Percentiles rank a stretch among this genome's conserved stretches.
These are phyloP conservation scores for Phytophthora ohioensis DNA, from an alignment of 352 stramenopile genomes.

Conservation along the genomic window DNA sequence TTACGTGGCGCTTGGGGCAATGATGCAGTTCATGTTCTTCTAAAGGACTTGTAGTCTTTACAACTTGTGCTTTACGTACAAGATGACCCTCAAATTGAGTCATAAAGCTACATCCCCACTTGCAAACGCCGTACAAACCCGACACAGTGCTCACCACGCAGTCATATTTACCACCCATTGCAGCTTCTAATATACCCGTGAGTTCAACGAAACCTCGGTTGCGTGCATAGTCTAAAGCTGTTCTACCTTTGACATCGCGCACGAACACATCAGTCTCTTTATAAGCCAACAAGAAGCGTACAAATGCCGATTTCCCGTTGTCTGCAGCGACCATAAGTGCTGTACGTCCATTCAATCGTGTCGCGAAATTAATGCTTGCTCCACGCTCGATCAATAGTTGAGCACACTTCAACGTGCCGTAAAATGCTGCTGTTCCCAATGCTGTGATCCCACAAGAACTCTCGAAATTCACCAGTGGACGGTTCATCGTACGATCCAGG, in stretches of 20 bases:
- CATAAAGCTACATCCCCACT: slow-evolving; percentile 77
- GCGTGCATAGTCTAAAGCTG: slow-evolving; percentile 57
- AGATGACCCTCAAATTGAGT: slow-evolving; percentile 36
- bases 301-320: slow-evolving; percentile 56
- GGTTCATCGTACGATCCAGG: slow-evolving; percentile 58
- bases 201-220: slow-evolving; percentile 39
- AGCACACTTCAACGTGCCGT: slow-evolving; percentile 59
- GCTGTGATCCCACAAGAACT: slow-evolving; percentile 59
- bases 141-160: slow-evolving; percentile 46
- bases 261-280: slow-evolving; percentile 47
- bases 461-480: slow-evolving; percentile 70
- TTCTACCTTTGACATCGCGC: slow-evolving; percentile 41
- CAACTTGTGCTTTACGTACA: slow-evolving; percentile 32
- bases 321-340: slow-evolving; percentile 69
- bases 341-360: slow-evolving; percentile 43
- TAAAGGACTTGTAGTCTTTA: slow-evolving; percentile 50
- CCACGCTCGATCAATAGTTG: slow-evolving; percentile 63
- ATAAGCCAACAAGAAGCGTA: slow-evolving; percentile 63
- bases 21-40: slow-evolving; percentile 49
- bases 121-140: slow-evolving; percentile 62
- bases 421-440: slow-evolving; percentile 50
- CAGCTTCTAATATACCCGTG: slow-evolving; percentile 48
- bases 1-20: slow-evolving; percentile 63
- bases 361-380: slow-evolving; percentile 57
- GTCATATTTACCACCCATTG: slow-evolving; percentile 54